Percentiles rank a stretch among this genome's conserved stretches.
These are phyloP conservation scores for Neofusicoccum parvum DNA, from an alignment of 2,329 filamentous ascomycete species.

Conservation along the genomic window DNA sequence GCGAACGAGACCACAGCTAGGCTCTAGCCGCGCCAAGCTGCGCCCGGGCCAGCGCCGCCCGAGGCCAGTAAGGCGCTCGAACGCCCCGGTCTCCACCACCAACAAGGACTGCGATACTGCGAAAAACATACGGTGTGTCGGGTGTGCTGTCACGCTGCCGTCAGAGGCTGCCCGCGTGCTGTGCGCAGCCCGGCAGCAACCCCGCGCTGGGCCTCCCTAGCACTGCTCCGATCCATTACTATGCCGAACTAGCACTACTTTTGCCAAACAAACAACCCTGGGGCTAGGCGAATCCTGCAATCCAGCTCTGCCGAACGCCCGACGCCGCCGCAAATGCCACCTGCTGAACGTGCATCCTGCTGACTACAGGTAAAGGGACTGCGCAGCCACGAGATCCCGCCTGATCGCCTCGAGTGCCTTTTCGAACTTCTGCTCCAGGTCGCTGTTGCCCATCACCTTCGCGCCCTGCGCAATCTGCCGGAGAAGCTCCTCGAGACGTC, in stretches of 20 bases:
- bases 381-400: slow-evolving; percentile 91
- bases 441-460: slow-evolving; percentile 98
- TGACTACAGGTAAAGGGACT: slow-evolving; percentile 76
- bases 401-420: slow-evolving; percentile 80
- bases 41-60: slow-evolving; percentile 13
- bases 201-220: not conserved
- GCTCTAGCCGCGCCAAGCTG: slow-evolving; percentile 11
- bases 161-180: not conserved
- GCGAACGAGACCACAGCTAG: slow-evolving; percentile 2
- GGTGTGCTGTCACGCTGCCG: slow-evolving; percentile 7
- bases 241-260: not conserved
- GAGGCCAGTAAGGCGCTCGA: slow-evolving; percentile 7
- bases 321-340: slow-evolving; percentile 20
- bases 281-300: not conserved
- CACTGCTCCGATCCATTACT: not conserved
- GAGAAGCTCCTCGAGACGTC: slow-evolving; percentile 88
- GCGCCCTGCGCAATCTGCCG: slow-evolving; percentile 93
- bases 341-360: slow-evolving; percentile 7
- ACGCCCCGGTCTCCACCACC: slow-evolving; percentile 14
- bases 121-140: slow-evolving; percentile 4
- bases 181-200: not conserved
- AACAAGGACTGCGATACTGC: slow-evolving; percentile 1
- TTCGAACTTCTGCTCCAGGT: slow-evolving; percentile 90
- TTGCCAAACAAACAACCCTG: slow-evolving; percentile 3
- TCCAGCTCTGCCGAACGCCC: slow-evolving; percentile 2